Evolutionary conservation across 768 basidiomycete species (phyloP).

Genomic region (Lactarius trivialis): DNA sequence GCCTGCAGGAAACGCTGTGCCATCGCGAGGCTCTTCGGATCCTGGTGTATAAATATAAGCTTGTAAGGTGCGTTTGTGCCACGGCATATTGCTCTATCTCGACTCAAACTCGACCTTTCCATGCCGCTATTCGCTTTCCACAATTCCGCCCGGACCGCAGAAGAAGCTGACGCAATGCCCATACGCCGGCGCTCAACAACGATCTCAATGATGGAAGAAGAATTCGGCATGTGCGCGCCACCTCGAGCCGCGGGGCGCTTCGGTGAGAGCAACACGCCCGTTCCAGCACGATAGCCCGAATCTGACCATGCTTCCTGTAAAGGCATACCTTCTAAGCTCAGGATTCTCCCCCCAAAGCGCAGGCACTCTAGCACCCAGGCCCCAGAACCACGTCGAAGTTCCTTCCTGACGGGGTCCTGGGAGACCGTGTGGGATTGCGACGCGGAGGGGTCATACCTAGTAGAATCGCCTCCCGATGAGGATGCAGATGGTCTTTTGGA

Average conservation of each 20-base stretch:
- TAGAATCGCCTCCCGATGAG: not conserved
- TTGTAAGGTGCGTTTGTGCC: not conserved
- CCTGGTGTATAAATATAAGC: slow-evolving; percentile 6
- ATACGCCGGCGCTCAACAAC: slow-evolving; percentile 8
- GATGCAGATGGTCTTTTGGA: not conserved
- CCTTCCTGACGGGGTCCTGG: slow-evolving; percentile 1
- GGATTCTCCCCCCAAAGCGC: slow-evolving; percentile 4
- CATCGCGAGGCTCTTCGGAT: not conserved
- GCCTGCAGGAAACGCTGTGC: not conserved
- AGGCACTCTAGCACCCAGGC: slow-evolving; percentile 1
- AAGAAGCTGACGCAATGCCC: not conserved
- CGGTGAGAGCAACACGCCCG: not conserved
- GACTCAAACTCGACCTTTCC: not conserved
- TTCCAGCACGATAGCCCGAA: not conserved
- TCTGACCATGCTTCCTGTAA: not conserved
- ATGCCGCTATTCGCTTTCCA: not conserved
- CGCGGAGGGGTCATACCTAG: not conserved
- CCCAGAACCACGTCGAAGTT: slow-evolving; percentile 4
- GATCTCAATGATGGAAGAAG: slow-evolving; percentile 13
- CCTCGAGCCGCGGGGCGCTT: not conserved
- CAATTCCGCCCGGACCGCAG: not conserved
- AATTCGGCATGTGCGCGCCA: slow-evolving; percentile 6
- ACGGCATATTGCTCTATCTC: not conserved
- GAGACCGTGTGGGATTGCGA: slow-evolving; percentile 11
- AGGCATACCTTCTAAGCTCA: slow-evolving; percentile 3